phyloP scores from a whole-genome alignment of 2,329 filamentous ascomycete genomes.

The Clonostachys byssicola region DNA sequence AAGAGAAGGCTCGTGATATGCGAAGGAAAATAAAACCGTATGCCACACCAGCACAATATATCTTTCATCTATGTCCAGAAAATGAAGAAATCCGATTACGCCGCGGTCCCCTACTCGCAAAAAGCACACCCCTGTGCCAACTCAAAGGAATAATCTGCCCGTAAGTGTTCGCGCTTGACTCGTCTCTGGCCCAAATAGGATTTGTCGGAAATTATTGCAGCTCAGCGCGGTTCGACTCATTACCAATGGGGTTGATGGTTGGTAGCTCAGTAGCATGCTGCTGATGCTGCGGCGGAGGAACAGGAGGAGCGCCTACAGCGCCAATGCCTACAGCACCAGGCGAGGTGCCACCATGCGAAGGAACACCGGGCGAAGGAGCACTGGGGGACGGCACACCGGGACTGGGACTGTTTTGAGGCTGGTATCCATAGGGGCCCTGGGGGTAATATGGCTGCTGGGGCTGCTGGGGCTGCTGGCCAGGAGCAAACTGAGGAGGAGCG shows the following conservation, averaged over 20 bases:
- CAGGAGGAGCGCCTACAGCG: conserved; percentile 2
- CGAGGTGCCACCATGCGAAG: conserved; percentile 20
- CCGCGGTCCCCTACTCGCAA: too few species aligned
- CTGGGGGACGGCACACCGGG: conserved; percentile 4
- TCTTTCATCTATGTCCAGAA: too few species aligned
- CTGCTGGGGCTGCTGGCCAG: conserved; percentile 9
- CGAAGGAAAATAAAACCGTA: neutral
- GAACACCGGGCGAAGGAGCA: conserved; percentile 3
- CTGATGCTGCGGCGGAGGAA: conserved; percentile 1
- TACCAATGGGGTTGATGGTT: conserved; percentile 18
- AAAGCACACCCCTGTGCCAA: too few species aligned
- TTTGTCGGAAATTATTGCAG: conserved; percentile 4
- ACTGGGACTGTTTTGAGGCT: conserved; percentile 10
- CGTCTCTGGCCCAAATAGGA: too few species aligned
- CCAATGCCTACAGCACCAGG: conserved; percentile 4
- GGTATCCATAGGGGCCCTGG: conserved; percentile 9
- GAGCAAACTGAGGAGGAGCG: conserved; percentile 11
- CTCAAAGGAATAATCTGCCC: too few species aligned
- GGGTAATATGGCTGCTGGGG: conserved; percentile 4
- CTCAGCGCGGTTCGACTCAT: conserved; percentile 24
- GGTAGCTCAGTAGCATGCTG: conserved; percentile 16
- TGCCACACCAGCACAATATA: too few species aligned
- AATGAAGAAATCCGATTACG: too few species aligned
- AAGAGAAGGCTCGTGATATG: neutral
- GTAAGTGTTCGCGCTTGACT: too few species aligned